Base-by-base conservation (phyloP, 805 yeast genomes). In the Kuraishia piskuri region DNA sequence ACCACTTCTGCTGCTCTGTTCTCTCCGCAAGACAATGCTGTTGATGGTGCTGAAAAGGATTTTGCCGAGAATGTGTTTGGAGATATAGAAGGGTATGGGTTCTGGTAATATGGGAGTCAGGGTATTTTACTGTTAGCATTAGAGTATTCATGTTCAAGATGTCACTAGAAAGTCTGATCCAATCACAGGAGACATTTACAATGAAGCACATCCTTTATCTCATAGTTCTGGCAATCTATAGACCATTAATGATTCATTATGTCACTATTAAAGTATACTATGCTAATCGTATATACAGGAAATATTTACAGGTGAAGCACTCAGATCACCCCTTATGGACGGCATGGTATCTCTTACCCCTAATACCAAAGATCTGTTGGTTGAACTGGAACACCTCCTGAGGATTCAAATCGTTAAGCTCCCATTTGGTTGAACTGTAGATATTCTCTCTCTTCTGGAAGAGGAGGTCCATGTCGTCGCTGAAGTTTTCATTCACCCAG, bases 271-370 rank as follows among this genome's bases (percentile, higher is more conserved):
- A 31, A 31, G n/a, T n/a, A n/a, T n/a, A n/a, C n/a, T n/a, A n/a
- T n/a, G n/a, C n/a, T n/a, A n/a, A 10, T 44, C 47, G 10, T 47
- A 47, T 22, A 47, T 22, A 23, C 31, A 22, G 22, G 49, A 22
- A 22, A n/a, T 44, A 44, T 44, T 10, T 47, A 47, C 49, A 23
- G 31, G 49, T 22, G 26, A n/a, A 21, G n/a, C 31, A n/a, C 26
- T 49, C n/a, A n/a, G n/a, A n/a, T n/a, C n/a, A 57, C 22, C 56
- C 60, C 56, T 61, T 60, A 52, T 64, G 59, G 59, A 88, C 77
- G 46, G 97, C 96, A 63, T 91, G 97, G 72, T 94, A 94, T 67
- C 99, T 82, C 77, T 92, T 94, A 60, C 99, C 98, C 73, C 99
- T 84, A 69, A 91, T 80, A 10, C 92, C 99, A 69, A 90, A 91